Evolutionary conservation across 2,329 filamentous ascomycete species (phyloP).

Genomic region (Orbilia javanica): DNA sequence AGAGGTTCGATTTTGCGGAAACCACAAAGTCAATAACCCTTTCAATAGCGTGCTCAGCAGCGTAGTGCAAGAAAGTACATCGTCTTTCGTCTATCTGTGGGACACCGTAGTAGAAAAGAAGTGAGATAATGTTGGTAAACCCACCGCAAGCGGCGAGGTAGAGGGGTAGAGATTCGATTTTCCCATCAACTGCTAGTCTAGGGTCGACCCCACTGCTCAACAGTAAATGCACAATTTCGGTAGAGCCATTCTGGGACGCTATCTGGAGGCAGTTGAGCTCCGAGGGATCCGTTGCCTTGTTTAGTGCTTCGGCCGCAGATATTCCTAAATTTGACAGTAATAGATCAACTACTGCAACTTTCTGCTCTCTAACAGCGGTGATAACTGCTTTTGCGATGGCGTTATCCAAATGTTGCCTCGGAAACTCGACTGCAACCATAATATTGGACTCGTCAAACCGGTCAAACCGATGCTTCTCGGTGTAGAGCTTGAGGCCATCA

Average conservation of each 20-base stretch:
- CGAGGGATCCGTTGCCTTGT: not conserved
- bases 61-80: constrained; percentile 29
- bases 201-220: constrained; percentile 3
- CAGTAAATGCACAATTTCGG: constrained; percentile 22
- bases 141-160: constrained; percentile 13
- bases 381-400: not conserved
- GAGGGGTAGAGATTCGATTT: constrained; percentile 9
- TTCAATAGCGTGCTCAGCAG: not conserved
- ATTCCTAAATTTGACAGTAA: not conserved
- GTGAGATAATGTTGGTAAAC: constrained; percentile 13
- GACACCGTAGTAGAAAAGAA: constrained; percentile 36
- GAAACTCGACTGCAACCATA: too few species aligned
- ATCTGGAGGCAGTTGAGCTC: constrained; percentile 1
- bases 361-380: not conserved
- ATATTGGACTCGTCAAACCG: too few species aligned
- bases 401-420: not conserved
- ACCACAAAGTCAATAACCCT: not conserved
- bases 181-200: not conserved
- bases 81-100: not conserved
- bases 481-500: too few species aligned
- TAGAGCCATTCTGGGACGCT: constrained; percentile 19
- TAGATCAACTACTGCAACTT: not conserved
- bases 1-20: not conserved
- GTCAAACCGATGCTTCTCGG: too few species aligned
- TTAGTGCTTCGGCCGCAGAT: not conserved